phyloP scores from a whole-genome alignment of 768 basidiomycete genomes.

The Phanerodontia chrysosporium region DNA sequence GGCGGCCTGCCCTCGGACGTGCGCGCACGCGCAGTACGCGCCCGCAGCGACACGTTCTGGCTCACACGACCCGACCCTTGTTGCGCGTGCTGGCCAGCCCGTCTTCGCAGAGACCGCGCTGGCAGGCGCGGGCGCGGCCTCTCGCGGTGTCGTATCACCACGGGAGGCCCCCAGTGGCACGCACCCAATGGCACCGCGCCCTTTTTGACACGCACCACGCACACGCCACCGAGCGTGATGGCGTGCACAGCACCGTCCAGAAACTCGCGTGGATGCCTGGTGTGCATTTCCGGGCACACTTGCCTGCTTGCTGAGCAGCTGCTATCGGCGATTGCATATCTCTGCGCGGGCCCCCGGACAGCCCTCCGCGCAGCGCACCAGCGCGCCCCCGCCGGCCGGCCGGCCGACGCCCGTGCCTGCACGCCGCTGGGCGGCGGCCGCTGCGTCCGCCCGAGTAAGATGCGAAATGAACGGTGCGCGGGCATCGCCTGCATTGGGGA shows the following conservation, averaged over 20 bases:
- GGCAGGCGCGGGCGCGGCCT: too few relatives aligned
- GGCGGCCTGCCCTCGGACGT: not conserved
- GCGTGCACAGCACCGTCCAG: not conserved
- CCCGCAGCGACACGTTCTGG: not conserved
- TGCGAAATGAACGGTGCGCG: not conserved
- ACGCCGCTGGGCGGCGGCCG: not conserved
- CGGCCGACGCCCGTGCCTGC: not conserved
- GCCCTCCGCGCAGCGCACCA: not conserved
- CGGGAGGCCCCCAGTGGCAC: too few relatives aligned
- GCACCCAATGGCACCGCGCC: too few relatives aligned
- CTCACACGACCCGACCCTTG: not conserved
- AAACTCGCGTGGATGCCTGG: not conserved
- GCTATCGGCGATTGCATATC: not conserved
- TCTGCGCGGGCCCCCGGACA: constrained; percentile 6
- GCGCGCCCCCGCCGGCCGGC: not conserved
- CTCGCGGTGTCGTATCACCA: too few relatives aligned
- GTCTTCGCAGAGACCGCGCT: too few relatives aligned
- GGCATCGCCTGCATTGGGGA: not conserved
- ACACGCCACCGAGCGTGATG: not conserved
- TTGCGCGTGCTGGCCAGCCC: not conserved
- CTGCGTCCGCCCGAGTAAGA: constrained; percentile 1
- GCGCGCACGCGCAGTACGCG: not conserved
- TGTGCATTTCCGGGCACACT: not conserved
- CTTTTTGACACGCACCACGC: not conserved
- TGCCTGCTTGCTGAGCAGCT: not conserved